phyloP scores from a whole-genome alignment of 2,329 filamentous ascomycete genomes.

The Huntiella bhutanensis region DNA sequence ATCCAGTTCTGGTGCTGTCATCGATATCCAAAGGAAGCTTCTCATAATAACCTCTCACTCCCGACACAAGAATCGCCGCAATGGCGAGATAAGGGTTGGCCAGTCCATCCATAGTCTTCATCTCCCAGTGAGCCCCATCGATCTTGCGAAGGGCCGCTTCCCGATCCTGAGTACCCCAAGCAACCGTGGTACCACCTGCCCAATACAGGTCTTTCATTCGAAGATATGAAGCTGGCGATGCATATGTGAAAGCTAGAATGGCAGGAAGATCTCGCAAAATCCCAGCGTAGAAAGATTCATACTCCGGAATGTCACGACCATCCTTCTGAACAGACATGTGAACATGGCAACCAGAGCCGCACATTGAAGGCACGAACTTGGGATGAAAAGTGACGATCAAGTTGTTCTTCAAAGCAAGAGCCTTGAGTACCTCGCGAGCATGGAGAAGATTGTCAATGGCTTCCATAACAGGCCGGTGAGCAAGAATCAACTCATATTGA shows the following conservation, averaged over 20 bases:
- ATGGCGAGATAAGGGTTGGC: constrained; percentile 56
- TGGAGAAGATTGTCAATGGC: constrained; percentile 57
- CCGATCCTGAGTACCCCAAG: constrained; percentile 68
- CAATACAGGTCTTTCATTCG: constrained; percentile 50
- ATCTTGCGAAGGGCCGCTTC: constrained; percentile 56
- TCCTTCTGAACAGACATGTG: constrained; percentile 40
- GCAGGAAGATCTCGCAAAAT: constrained; percentile 46
- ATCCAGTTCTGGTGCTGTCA: constrained; percentile 26
- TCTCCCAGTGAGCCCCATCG: constrained; percentile 50
- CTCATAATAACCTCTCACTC: constrained; percentile 12
- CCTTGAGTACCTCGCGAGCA: constrained; percentile 48
- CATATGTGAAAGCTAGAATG: constrained; percentile 50
- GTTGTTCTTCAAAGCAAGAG: constrained; percentile 41
- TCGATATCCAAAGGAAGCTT: constrained; percentile 23
- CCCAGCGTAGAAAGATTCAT: constrained; percentile 47
- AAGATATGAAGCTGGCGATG: constrained; percentile 47
- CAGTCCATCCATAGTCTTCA: constrained; percentile 60
- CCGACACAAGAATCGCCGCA: constrained; percentile 18
- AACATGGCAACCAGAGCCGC: constrained; percentile 48
- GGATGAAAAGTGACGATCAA: constrained; percentile 56
- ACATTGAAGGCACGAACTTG: constrained; percentile 38
- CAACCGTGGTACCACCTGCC: constrained; percentile 60
- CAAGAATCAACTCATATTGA: constrained; percentile 61
- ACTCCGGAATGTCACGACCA: background rate
- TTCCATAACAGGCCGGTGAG: constrained; percentile 39